Percentiles rank a stretch among this genome's conserved stretches.
These are phyloP conservation scores for Alternaria viburni DNA, from an alignment of 2,329 filamentous ascomycete species.

Conservation along the genomic window DNA sequence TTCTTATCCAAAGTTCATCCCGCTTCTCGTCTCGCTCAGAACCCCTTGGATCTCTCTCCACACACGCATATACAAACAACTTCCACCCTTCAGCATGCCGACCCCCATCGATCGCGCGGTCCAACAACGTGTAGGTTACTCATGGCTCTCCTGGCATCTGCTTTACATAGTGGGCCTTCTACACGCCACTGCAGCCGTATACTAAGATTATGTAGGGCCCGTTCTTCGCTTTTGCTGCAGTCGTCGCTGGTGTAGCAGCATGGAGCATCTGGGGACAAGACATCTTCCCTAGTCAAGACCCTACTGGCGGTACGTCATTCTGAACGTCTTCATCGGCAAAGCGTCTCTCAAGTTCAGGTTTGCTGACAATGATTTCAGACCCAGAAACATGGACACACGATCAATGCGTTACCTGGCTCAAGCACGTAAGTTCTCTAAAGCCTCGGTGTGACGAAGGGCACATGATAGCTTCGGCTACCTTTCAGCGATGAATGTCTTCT, in stretches of 20 bases:
- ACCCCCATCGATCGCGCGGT: constrained; percentile 58
- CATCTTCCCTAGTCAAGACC: constrained; percentile 81
- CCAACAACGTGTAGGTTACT: constrained; percentile 50
- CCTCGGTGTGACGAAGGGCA: neutral
- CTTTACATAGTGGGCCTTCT: constrained; percentile 29
- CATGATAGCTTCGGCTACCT: neutral
- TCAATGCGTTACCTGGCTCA: constrained; percentile 82
- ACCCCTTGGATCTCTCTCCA: too few species aligned
- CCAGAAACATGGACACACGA: constrained; percentile 77
- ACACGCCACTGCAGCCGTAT: neutral
- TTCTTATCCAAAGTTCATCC: too few species aligned
- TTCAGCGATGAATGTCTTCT: neutral
- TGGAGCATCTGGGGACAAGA: constrained; percentile 88
- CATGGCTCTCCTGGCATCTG: constrained; percentile 26
- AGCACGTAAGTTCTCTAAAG: constrained; percentile 67
- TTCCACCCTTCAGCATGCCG: constrained; percentile 48
- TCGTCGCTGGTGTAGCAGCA: constrained; percentile 79
- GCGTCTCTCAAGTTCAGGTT: too few species aligned
- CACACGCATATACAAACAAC: neutral
- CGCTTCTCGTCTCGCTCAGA: too few species aligned
- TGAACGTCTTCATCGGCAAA: too few species aligned
- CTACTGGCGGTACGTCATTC: constrained; percentile 70
- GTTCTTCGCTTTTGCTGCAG: constrained; percentile 69
- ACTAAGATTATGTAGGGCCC: constrained; percentile 31
- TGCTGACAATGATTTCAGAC: constrained; percentile 51